Conservation (phyloP, 495 filamentous ascomycete species). For the Tuber indicum region DNA sequence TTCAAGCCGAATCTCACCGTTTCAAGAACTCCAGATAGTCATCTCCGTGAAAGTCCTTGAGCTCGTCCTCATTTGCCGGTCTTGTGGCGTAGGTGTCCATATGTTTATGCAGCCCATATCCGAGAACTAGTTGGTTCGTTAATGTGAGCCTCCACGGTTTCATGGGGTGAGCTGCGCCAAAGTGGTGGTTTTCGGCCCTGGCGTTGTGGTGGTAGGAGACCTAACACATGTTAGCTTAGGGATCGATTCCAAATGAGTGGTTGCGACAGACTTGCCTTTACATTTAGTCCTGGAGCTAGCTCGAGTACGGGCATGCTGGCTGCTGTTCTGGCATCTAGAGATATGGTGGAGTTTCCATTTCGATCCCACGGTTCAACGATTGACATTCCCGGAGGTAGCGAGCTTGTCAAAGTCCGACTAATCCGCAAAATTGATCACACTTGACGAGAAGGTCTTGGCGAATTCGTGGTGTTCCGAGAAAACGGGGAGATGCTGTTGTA, state of each 20-base stretch:
- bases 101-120: conserved; percentile 89
- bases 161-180: conserved; percentile 93
- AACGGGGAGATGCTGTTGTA: not conserved
- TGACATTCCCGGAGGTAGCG: conserved; percentile 15
- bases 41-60: conserved; percentile 74
- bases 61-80: conserved; percentile 76
- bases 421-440: not conserved
- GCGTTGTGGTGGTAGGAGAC: conserved; percentile 97
- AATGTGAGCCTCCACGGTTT: conserved; percentile 96
- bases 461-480: not conserved
- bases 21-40: conserved; percentile 87
- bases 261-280: conserved; percentile 3
- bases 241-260: not conserved
- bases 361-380: conserved; percentile 39
- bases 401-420: not conserved
- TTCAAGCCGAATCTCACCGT: conserved; percentile 49
- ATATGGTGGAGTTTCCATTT: conserved; percentile 36
- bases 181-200: conserved; percentile 92
- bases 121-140: conserved; percentile 85
- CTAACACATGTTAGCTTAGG: conserved; percentile 12
- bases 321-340: conserved; percentile 36
- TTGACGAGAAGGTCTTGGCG: not conserved
- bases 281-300: conserved; percentile 12
- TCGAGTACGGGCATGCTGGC: conserved; percentile 27
- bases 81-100: conserved; percentile 89